Base-by-base conservation (phyloP, 2,329 filamentous ascomycete genomes). In the Sporothrix curviconia region DNA sequence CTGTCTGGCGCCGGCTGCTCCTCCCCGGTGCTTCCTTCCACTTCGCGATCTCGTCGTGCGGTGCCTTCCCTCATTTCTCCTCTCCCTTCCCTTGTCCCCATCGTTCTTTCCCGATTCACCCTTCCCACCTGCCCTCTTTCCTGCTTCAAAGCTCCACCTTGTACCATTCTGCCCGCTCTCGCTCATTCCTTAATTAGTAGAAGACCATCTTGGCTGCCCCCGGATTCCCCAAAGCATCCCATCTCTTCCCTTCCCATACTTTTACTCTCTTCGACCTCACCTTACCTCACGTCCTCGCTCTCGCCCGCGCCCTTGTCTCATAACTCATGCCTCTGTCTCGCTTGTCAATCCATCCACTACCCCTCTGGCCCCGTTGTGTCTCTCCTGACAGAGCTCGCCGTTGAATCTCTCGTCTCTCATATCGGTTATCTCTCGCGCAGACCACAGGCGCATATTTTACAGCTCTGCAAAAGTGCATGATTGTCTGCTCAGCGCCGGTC, bases 151-250 rank as follows among this genome's bases (percentile, higher is more conserved):
- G 42, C 30, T 55, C 52, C 52, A 44, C 52, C 34, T 19, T 53
- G 30, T 40, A 14, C 50, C 11, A 24, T 40, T n/a, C 24, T 30
- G 8, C 25, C 36, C 25, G 15, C 15, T 11, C n/a, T 32, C n/a
- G 36, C 36, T 52, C 50, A 30, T 32, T 43, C 25, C 24, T 42
- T n/a, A 17, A 17, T 34, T 32, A 17, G 39, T 24, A 42, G 39
- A 54, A 54, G 44, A 42, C 39, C n/a, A 34, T 54, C 51, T 53
- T 42, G 51, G 17, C 50, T 19, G 3, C 51, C 37, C 34, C 51
- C 51, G 14, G 51, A 42, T 54, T 53, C 14, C 17, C 25, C 25
- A 39, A 11, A 51, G 47, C 19, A 49, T 17, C 44, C 44, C 36
- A 11, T 5, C 28, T 51, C 47, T 34, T 24, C 47, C 19, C 39